Evolutionary conservation across 2,329 filamentous ascomycete genomes (phyloP).

Genomic region (Chalaropsis ovoidea): DNA sequence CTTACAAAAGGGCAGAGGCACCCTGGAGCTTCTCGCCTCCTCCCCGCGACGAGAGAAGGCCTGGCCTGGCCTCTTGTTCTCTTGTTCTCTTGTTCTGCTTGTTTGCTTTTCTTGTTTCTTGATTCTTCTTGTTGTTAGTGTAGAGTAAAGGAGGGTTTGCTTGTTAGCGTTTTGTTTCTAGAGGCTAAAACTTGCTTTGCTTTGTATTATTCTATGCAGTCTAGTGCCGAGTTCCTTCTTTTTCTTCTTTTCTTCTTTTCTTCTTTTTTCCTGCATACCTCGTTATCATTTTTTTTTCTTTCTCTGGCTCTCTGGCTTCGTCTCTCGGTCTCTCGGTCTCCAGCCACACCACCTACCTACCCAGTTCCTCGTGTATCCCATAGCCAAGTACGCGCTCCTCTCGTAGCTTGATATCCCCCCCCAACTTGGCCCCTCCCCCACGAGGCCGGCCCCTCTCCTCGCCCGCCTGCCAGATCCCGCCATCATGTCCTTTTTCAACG

Average conservation of each 20-base stretch:
- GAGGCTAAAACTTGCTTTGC: background rate
- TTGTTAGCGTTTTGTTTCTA: background rate
- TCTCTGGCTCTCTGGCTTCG: background rate
- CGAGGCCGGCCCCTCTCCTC: slow-evolving; percentile 5
- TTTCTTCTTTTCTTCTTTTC: background rate
- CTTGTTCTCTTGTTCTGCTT: background rate
- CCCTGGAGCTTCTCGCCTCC: background rate
- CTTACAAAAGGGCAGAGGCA: background rate
- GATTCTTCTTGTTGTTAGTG: background rate
- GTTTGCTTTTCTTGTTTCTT: background rate
- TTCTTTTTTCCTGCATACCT: background rate
- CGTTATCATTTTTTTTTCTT: background rate
- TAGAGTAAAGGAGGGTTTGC: background rate
- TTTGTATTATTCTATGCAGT: slow-evolving; percentile 12
- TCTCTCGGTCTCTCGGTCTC: background rate
- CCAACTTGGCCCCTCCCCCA: background rate
- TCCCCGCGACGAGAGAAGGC: background rate
- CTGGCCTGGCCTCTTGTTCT: background rate
- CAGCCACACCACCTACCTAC: background rate
- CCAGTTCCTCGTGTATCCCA: background rate
- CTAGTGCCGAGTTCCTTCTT: slow-evolving; percentile 7
- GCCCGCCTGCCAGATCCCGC: background rate
- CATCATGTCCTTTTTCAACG: slow-evolving; percentile 23
- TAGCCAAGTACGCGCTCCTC: background rate
- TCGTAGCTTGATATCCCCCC: background rate